Evolutionary conservation across 805 yeast genomes (phyloP), one percentile per base, ranked within the genome.

Genomic region (Myxozyma udenii): DNA sequence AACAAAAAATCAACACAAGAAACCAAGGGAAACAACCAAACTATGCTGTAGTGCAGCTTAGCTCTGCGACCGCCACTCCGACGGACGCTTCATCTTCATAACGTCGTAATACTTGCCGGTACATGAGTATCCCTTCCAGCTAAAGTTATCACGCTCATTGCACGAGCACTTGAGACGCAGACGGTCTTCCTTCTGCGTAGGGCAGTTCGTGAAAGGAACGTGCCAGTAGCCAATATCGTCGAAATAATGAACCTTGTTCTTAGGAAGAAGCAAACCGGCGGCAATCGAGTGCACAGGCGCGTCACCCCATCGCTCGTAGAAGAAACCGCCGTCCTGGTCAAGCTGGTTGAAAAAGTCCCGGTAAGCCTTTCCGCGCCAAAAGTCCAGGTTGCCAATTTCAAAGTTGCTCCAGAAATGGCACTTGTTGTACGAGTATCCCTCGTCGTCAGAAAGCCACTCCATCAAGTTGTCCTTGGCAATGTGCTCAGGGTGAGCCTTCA

Each of bases 391-490:
- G 21, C 80, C 87, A 44, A 83, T 74, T 64, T 83, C 88, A 62
- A 83, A 83, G 70, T 83, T 83, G 5, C 87, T 77, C 93, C 95
- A 86, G 66, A 83, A 87, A 66, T 87, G 95, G 64, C 95, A 86
- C 62, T 78, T 64, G 64, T 85, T 86, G 68, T 82, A 87, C 0
- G 78, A 68, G 51, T 76, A 76, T 37, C 88, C 93, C 3, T 69
- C 69, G 68, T 85, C 87, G 44, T 81, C 81, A 21, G 88, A 81
- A 38, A 89, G 70, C 74, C 85, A 88, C 42, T 79, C 80, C 72
- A 86, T 68, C 59, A 85, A 72, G 66, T 82, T 84, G 70, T 85
- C 72, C 44, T 77, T 70, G 55, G 80, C 78, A 25, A 87, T 65
- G 56, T 73, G 76, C 44, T 80, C 70, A 6, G 90, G 88, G 70